Evolutionary conservation across 331 rosid genomes (phyloP), one percentile per base, ranked within the genome.

Genomic region (Quercus tomentella): DNA sequence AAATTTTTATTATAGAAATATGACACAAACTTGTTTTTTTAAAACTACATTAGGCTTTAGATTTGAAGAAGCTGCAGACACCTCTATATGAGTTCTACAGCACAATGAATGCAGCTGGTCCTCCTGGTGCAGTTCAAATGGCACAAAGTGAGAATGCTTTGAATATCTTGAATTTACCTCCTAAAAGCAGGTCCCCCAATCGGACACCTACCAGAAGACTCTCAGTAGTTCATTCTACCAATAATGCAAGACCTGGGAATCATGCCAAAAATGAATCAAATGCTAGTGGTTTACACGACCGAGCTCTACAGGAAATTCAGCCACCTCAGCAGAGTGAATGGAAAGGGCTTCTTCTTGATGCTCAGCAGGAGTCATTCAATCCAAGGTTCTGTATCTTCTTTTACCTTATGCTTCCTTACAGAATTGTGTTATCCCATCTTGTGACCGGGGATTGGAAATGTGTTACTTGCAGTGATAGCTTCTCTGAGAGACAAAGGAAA

Each of bases 231-330:
- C 83, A 78, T 65, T 77, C 84, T 75, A 72, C 80, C 65, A 87
- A 60, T 76, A 56, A 74, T 69, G 80, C 88, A 55, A 80, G 91
- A 90, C 84, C 79, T 41, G 88, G 82, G 57, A 82, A 81, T 78
- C 86, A 68, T 78, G 58, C 73, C 56, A 86, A 82, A 80, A 83
- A 86, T 72, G 68, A 15, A 76, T 80, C 85, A 35, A 90, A 87
- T 56, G 77, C 82, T 68, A 81, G 85, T 62, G 73, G 81, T 81
- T 69, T 83, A 77, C 83, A 79, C 7, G 56, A 73, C 82, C 90
- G 82, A 81, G 88, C 97, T 79, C 84, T 94, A 76, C 91, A 91
- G 66, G 98, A 92, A 94, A 91, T 89, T 79, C 98, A 88, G 76
- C 88, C 92, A 41, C 82, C 97, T 80, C 91, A 83, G 85, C 83